Percentiles rank a stretch among this genome's conserved stretches.
Evolutionary conservation across 2,329 filamentous ascomycete species (phyloP).

Genomic region (Sporothrix luriei): DNA sequence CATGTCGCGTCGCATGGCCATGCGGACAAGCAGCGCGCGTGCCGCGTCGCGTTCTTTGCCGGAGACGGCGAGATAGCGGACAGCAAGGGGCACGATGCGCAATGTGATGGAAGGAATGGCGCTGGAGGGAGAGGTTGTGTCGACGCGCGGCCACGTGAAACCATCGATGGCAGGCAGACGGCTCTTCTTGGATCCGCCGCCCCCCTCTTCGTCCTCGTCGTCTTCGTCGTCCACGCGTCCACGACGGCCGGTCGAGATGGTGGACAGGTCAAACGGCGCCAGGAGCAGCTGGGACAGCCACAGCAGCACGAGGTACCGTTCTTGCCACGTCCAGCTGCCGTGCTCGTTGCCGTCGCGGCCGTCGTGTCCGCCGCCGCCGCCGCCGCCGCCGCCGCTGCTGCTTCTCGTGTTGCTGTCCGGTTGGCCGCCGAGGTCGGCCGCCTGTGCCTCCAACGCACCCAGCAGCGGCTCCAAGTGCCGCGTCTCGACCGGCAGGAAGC

Average conservation of each 20-base stretch:
- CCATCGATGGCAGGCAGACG: conserved; percentile 49
- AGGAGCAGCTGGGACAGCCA: conserved; percentile 84
- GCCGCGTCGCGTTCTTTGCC: conserved; percentile 91
- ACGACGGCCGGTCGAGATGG: conserved; percentile 65
- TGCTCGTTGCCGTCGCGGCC: conserved; percentile 14
- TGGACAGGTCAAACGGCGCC: conserved; percentile 86
- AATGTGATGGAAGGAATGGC: conserved; percentile 70
- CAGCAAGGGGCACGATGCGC: conserved; percentile 69
- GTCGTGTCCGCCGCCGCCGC: conserved; percentile 34
- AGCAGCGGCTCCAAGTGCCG: conserved; percentile 81
- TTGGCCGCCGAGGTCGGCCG: background rate
- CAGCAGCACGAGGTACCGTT: conserved; percentile 81
- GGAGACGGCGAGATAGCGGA: conserved; percentile 70
- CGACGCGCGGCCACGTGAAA: conserved; percentile 53
- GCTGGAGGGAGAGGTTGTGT: conserved; percentile 39
- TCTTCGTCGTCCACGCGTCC: conserved; percentile 29
- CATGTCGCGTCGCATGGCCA: conserved; percentile 88
- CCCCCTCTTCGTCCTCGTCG: conserved; percentile 39
- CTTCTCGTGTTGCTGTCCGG: background rate
- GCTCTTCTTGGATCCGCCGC: conserved; percentile 48
- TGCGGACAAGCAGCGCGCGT: conserved; percentile 75
- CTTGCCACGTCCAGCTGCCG: conserved; percentile 72
- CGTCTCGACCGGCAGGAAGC: conserved; percentile 89
- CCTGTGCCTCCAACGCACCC: conserved; percentile 65
- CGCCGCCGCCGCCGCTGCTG: conserved; percentile 33